These are phyloP conservation scores for Pinguiococcus pyrenoidosus DNA, from an alignment of 108 stramenopile species.

Conservation along the genomic window DNA sequence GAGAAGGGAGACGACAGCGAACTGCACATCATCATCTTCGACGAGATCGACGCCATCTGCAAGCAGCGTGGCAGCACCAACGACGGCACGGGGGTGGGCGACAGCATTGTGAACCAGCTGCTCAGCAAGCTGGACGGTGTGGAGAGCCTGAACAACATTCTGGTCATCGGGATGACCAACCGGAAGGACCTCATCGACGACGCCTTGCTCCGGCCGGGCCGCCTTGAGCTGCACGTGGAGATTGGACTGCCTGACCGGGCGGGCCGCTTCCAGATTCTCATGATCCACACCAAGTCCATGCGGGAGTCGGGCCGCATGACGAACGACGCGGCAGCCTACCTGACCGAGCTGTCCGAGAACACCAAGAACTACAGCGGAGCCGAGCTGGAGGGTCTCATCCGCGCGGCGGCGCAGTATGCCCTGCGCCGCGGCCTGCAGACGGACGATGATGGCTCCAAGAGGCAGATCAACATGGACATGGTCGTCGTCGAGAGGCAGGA, in stretches of 20 bases:
- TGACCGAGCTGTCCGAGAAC: constrained; percentile 61
- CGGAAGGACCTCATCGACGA: constrained; percentile 94
- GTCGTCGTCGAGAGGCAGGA: constrained; percentile 64
- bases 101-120: constrained; percentile 97
- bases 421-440: constrained; percentile 20
- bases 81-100: constrained; percentile 84
- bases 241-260: constrained; percentile 84
- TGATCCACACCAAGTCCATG: constrained; percentile 89
- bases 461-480: constrained; percentile 60
- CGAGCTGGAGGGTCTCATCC: constrained; percentile 92
- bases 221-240: constrained; percentile 92
- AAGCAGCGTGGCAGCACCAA: constrained; percentile 75
- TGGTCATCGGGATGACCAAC: constrained; percentile 99
- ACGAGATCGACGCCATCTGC: constrained; percentile 99
- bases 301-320: constrained; percentile 61
- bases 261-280: constrained; percentile 85
- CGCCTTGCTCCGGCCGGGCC: constrained; percentile 92
- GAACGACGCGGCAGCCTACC: constrained; percentile 54
- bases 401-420: constrained; percentile 88
- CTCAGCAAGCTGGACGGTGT: constrained; percentile 98
- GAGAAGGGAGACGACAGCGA: constrained; percentile 80
- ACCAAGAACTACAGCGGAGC: constrained; percentile 98
- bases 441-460: constrained; percentile 34
- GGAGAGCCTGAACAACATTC: constrained; percentile 92
- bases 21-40: constrained; percentile 97